Conservation (phyloP, 345 rosid species). For the Salix suchowensis region DNA sequence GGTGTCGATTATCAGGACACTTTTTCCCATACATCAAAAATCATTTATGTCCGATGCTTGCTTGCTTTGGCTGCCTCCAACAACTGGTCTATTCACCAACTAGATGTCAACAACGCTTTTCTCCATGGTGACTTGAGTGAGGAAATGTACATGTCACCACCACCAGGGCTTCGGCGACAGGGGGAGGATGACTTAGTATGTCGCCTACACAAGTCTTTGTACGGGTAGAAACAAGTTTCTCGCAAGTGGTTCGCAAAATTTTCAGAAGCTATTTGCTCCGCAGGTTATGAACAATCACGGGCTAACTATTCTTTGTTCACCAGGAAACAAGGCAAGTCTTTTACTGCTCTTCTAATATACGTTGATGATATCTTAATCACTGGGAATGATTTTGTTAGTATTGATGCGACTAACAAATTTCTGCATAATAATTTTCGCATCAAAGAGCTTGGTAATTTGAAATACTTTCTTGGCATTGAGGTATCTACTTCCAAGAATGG, state of each 20-base stretch:
- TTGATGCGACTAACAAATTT: not conserved
- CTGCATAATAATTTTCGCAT: not conserved
- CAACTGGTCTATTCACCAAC: not conserved
- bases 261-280: not conserved
- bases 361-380: not conserved
- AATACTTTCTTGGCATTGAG: constrained; percentile 2
- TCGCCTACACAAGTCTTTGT: not conserved
- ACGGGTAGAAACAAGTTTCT: not conserved
- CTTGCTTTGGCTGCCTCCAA: not conserved
- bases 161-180: not conserved
- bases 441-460: constrained; percentile 2
- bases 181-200: not conserved
- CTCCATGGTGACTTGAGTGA: not conserved
- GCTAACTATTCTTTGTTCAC: not conserved
- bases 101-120: not conserved
- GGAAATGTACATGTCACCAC: not conserved
- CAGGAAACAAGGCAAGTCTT: not conserved
- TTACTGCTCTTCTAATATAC: not conserved
- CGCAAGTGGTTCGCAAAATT: not conserved
- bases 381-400: not conserved
- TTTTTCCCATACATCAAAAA: not conserved
- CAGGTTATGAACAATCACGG: not conserved
- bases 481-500: not conserved
- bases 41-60: not conserved
- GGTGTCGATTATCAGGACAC: not conserved